These are phyloP conservation scores for Colletotrichum eleusines DNA, from an alignment of 2,329 filamentous ascomycete genomes.

Conservation along the genomic window DNA sequence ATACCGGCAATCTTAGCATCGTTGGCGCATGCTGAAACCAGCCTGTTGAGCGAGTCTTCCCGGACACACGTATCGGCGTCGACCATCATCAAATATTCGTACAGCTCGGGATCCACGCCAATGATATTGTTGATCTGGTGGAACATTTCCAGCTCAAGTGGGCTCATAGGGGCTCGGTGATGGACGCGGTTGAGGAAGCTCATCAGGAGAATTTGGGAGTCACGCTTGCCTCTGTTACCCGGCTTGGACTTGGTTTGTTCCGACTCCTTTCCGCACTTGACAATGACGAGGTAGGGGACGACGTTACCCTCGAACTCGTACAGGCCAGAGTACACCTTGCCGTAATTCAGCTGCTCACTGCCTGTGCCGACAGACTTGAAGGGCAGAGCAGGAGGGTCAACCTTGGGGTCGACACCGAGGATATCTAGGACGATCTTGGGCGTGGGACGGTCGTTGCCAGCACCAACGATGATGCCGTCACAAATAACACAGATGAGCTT, in stretches of 20 bases:
- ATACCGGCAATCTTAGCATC: conserved; percentile 97
- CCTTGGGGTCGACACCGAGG: conserved; percentile 94
- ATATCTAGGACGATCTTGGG: conserved; percentile 98
- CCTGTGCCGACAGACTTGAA: conserved; percentile 94
- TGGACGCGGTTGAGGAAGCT: conserved; percentile 98
- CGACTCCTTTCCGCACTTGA: conserved; percentile 97
- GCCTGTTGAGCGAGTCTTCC: conserved; percentile 90
- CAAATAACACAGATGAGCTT: conserved; percentile 98
- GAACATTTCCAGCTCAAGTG: conserved; percentile 97
- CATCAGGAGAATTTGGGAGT: conserved; percentile 95
- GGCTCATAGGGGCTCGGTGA: conserved; percentile 92
- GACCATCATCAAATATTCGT: conserved; percentile 97
- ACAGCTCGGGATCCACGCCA: conserved; percentile 95
- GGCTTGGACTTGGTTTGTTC: conserved; percentile 93
- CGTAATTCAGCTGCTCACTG: conserved; percentile 95
- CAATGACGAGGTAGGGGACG: conserved; percentile 93
- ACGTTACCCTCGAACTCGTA: conserved; percentile 99
- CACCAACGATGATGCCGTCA: conserved; percentile 96
- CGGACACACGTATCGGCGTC: conserved; percentile 96
- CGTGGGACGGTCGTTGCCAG: conserved; percentile 94
- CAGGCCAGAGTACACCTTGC: conserved; percentile 97
- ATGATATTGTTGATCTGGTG: conserved; percentile 99
- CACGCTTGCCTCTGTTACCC: conserved; percentile 97
- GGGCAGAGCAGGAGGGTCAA: conserved; percentile 91
- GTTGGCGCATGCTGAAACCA: conserved; percentile 92